These are phyloP conservation scores for Marchantia paleacea DNA, from an alignment of 225 moss, liverwort and hornwort genomes.

Conservation along the genomic window DNA sequence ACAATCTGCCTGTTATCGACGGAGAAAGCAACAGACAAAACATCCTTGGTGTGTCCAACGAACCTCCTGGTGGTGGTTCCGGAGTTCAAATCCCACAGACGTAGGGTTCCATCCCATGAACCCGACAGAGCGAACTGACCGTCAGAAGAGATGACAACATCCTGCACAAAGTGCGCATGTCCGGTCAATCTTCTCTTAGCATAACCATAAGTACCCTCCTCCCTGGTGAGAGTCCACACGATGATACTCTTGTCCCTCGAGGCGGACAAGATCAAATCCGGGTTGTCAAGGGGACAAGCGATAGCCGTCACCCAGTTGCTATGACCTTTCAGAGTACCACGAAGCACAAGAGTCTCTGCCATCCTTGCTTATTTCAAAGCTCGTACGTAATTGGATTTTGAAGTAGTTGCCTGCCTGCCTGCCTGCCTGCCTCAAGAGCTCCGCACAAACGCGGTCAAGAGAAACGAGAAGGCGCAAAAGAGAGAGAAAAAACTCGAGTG, in stretches of 20 bases:
- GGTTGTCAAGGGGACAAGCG: constrained; percentile 94
- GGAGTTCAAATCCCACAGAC: constrained; percentile 91
- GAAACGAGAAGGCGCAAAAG: constrained; percentile 9
- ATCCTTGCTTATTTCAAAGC: constrained; percentile 28
- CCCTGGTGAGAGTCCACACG: constrained; percentile 72
- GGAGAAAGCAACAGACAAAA: constrained; percentile 62
- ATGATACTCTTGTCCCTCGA: constrained; percentile 92
- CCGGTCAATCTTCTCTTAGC: constrained; percentile 78
- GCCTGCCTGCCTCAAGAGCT: constrained; percentile 13
- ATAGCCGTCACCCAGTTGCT: constrained; percentile 94
- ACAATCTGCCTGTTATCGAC: constrained; percentile 65
- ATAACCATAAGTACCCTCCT: constrained; percentile 75
- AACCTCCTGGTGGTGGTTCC: constrained; percentile 84
- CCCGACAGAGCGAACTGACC: constrained; percentile 90
- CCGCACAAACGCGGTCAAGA: neutral
- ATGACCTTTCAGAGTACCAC: constrained; percentile 85
- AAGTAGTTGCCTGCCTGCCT: neutral
- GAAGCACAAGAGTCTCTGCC: constrained; percentile 81
- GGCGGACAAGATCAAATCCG: constrained; percentile 80
- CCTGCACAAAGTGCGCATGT: constrained; percentile 82
- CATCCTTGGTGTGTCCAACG: constrained; percentile 92
- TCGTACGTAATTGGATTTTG: neutral
- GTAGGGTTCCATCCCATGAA: constrained; percentile 89
- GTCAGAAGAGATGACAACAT: constrained; percentile 85
- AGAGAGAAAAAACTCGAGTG: neutral